Evolutionary conservation across 441 rosid genomes (phyloP), one percentile per base, ranked within the genome.

Genomic region (Erodium moschatum): DNA sequence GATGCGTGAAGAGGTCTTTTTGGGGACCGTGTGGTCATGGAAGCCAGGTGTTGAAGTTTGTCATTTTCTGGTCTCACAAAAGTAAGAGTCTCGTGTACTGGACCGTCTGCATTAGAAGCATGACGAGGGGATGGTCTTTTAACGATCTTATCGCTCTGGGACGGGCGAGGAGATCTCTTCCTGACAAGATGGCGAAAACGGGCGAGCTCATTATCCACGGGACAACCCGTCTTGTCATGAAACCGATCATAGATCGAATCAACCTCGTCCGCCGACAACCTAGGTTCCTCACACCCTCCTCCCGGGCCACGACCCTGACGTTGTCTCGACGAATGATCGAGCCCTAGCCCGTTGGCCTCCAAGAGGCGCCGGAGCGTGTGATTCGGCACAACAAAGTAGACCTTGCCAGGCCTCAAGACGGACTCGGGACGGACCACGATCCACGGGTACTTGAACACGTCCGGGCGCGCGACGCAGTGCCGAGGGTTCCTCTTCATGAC

Each of bases 401-500:
- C 80, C 21, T 66, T 56, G 0, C 84, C 87, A 2, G 78, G 77
- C 65, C 66, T 76, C 73, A 84, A 50, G 50, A 83, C 3, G 1
- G 86, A 79, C 44, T 81, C 84, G 1, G 85, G 86, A 13, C 72
- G 65, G 46, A 84, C 80, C 58, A 80, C 82, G 21, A 78, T 44
- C 85, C 87, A 84, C 0, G 85, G 87, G 56, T 67, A 76, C 71
- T 21, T 67, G 74, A 84, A 81, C 52, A 81, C 78, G 0, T 81
- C 80, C 0, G 87, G 85, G 0, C 82, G 70, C 0, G 87, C 73
- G 48, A 84, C 73, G 15, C 72, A 78, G 74, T 84, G 85, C 63
- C 82, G 67, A 4, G 87, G 85, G 60, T 83, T 68, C 73, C 72
- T 77, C 54, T 64, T 68, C 84, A 84, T 81, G 65, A 84, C 70